Conservation (phyloP, 257 asterid genomes). For the Catharanthus roseus region DNA sequence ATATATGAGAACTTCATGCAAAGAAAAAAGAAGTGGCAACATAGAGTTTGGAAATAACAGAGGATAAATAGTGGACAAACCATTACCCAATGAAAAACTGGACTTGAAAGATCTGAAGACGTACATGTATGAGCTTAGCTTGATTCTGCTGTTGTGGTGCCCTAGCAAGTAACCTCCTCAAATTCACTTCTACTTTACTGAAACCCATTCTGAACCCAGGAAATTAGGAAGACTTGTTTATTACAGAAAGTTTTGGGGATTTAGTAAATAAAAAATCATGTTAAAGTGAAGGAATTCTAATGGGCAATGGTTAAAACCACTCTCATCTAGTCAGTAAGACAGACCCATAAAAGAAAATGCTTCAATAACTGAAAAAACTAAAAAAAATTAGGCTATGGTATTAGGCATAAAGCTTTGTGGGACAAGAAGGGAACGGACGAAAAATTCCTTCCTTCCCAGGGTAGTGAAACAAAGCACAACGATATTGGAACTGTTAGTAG, state of each 20-base stretch:
- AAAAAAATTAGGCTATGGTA: no score
- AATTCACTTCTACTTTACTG: conserved; percentile 76
- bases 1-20: neutral
- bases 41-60: neutral
- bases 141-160: conserved; percentile 81
- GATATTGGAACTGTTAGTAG: no score
- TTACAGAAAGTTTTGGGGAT: neutral
- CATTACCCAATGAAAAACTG: conserved; percentile 10
- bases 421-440: no score
- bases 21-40: no score
- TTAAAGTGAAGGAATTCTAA: neutral
- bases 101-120: conserved; percentile 25
- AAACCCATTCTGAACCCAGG: conserved; percentile 43
- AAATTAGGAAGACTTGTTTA: neutral
- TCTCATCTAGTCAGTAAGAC: neutral
- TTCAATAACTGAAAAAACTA: neutral
- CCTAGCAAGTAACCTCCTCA: conserved; percentile 72
- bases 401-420: no score
- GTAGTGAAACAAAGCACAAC: no score
- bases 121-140: conserved; percentile 81
- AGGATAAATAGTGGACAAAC: neutral
- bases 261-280: neutral
- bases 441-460: no score
- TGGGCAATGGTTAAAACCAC: neutral
- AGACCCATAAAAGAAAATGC: neutral